Conservation (phyloP, 768 basidiomycete species). For the Serpula lacrymans region DNA sequence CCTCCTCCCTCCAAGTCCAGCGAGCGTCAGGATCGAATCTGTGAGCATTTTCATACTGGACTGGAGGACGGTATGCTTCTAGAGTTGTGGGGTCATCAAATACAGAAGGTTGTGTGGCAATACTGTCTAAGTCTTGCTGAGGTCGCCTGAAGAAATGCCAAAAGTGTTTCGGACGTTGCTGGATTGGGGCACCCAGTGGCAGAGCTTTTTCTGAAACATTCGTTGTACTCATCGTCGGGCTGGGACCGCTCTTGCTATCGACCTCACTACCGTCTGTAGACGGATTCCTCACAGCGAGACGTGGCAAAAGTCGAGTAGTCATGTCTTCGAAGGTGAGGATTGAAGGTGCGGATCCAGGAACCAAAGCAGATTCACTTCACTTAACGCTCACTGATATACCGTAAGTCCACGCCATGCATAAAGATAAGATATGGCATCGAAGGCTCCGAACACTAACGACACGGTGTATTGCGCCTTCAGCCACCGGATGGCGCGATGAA, state of each 20-base stretch:
- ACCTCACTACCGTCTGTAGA: neutral
- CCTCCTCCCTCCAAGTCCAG: conserved; percentile 73
- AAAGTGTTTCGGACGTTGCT: conserved; percentile 21
- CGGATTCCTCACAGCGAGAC: neutral
- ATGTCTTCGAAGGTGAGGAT: too few species aligned
- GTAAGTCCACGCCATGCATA: too few species aligned
- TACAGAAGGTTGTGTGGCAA: conserved; percentile 61
- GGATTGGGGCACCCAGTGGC: conserved; percentile 30
- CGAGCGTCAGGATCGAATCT: conserved; percentile 63
- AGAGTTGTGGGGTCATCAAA: conserved; percentile 54
- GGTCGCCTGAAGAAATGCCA: conserved; percentile 24
- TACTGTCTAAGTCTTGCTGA: conserved; percentile 41
- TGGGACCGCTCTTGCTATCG: too few species aligned
- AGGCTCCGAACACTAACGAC: neutral
- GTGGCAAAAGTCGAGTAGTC: neutral
- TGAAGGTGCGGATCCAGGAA: too few species aligned
- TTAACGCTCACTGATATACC: too few species aligned
- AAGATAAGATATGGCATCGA: too few species aligned
- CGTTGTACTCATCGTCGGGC: too few species aligned
- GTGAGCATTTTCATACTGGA: conserved; percentile 56
- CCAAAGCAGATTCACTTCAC: too few species aligned
- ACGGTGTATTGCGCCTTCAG: conserved; percentile 24
- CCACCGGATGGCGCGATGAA: conserved; percentile 22
- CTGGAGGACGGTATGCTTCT: conserved; percentile 49
- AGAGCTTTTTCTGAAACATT: conserved; percentile 10